Conservation (phyloP, 768 basidiomycete genomes). For the Suillus placidus region DNA sequence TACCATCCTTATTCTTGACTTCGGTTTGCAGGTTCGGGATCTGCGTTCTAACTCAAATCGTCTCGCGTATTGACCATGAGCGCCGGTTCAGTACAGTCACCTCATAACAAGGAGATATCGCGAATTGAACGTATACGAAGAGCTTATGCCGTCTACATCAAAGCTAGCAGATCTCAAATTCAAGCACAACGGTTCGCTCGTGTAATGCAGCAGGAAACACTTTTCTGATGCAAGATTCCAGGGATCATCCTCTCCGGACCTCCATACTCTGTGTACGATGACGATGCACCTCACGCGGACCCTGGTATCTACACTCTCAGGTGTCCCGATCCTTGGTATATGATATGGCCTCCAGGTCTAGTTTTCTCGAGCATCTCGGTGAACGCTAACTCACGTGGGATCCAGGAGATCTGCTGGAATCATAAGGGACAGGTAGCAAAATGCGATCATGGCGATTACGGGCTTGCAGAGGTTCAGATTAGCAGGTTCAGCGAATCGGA, state of each 20-base stretch:
- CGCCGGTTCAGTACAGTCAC: conserved; percentile 79
- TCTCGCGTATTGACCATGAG: neutral
- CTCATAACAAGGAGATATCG: conserved; percentile 97
- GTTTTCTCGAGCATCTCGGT: conserved; percentile 1
- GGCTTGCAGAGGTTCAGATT: too few species aligned
- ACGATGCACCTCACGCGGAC: conserved; percentile 90
- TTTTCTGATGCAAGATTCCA: conserved; percentile 26
- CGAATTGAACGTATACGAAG: conserved; percentile 95
- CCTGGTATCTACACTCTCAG: conserved; percentile 83
- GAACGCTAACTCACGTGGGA: neutral
- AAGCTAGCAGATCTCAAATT: conserved; percentile 86
- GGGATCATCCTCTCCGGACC: conserved; percentile 98
- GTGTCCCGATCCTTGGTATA: conserved; percentile 92
- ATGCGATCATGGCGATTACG: conserved; percentile 94
- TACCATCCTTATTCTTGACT: conserved; percentile 94
- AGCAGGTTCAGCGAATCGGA: conserved; percentile 57
- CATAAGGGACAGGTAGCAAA: conserved; percentile 84
- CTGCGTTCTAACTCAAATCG: neutral
- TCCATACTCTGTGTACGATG: conserved; percentile 96
- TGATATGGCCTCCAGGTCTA: conserved; percentile 94
- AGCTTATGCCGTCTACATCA: conserved; percentile 95
- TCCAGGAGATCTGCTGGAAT: conserved; percentile 90
- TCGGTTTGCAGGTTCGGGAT: conserved; percentile 84
- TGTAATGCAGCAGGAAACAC: neutral
- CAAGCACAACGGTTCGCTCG: conserved; percentile 82